phyloP scores from a whole-genome alignment of 1,284 basidiomycete species.

The Ganoderma leucocontextum region DNA sequence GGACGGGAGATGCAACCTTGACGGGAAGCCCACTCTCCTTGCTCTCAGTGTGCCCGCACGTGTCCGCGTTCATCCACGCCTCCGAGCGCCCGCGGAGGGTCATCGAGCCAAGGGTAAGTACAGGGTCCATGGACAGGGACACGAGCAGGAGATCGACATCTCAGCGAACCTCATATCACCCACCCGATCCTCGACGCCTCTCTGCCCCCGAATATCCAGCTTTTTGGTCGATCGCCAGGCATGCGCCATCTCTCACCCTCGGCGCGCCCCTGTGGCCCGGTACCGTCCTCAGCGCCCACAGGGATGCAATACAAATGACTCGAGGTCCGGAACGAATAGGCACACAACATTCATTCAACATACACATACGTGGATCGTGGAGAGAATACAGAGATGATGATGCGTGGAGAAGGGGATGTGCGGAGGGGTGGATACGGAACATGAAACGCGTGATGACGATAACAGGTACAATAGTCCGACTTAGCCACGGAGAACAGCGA shows the following conservation, averaged over 20 bases:
- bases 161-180: slow-evolving; percentile 16
- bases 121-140: not conserved
- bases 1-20: not conserved
- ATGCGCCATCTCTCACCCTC: not conserved
- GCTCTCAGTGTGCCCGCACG: not conserved
- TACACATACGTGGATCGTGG: slow-evolving; percentile 6
- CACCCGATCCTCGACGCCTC: slow-evolving; percentile 11
- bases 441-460: not conserved
- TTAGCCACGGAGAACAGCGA: not conserved
- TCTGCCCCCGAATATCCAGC: not conserved
- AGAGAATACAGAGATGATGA: not conserved
- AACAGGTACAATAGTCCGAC: slow-evolving; percentile 2
- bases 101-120: slow-evolving; percentile 15
- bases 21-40: not conserved
- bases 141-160: slow-evolving; percentile 8
- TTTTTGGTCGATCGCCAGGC: slow-evolving; percentile 9
- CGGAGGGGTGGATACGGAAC: not conserved
- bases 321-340: slow-evolving; percentile 9
- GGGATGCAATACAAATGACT: slow-evolving; percentile 5
- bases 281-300: slow-evolving; percentile 7
- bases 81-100: not conserved
- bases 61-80: slow-evolving; percentile 3
- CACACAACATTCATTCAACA: slow-evolving; percentile 17
- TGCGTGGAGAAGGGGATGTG: not conserved
- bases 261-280: slow-evolving; percentile 1